Evolutionary conservation across 371 early-diverging fungal species (phyloP).

Genomic region (Mortierella sp.): DNA sequence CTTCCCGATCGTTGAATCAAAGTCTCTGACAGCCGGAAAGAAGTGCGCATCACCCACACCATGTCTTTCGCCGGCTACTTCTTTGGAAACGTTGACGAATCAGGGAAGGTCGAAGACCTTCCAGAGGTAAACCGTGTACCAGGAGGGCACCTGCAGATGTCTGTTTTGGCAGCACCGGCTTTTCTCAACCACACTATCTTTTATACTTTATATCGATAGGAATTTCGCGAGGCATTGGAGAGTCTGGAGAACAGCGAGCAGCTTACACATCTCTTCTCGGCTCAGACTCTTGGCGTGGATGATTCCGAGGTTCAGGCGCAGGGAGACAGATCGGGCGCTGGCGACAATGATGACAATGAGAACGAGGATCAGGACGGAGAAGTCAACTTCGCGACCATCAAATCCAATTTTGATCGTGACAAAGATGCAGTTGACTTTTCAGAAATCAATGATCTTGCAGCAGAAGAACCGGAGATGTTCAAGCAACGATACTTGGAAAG

Average conservation of each 20-base stretch:
- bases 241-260: slow-evolving; percentile 58
- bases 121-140: too few species aligned
- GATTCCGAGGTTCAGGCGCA: slow-evolving; percentile 33
- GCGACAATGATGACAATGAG: slow-evolving; percentile 56
- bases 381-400: slow-evolving; percentile 36
- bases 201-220: too few species aligned
- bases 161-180: too few species aligned
- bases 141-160: too few species aligned
- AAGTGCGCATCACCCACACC: slow-evolving; percentile 11
- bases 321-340: slow-evolving; percentile 26
- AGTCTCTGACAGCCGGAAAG: not conserved
- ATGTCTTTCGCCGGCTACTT: slow-evolving; percentile 78
- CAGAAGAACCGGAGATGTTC: slow-evolving; percentile 61
- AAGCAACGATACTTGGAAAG: slow-evolving; percentile 35
- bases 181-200: too few species aligned
- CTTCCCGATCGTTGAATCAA: not conserved
- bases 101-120: slow-evolving; percentile 80
- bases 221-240: slow-evolving; percentile 75
- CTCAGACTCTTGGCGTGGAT: slow-evolving; percentile 66
- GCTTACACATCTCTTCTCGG: slow-evolving; percentile 63
- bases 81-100: slow-evolving; percentile 91
- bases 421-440: slow-evolving; percentile 86
- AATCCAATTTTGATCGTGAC: slow-evolving; percentile 58
- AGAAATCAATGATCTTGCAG: slow-evolving; percentile 82
- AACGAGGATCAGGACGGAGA: slow-evolving; percentile 55